Evolutionary conservation across 2,329 filamentous ascomycete species (phyloP), one percentile per base, ranked within the genome.

Genomic region (Emmonsiellopsis sp.): DNA sequence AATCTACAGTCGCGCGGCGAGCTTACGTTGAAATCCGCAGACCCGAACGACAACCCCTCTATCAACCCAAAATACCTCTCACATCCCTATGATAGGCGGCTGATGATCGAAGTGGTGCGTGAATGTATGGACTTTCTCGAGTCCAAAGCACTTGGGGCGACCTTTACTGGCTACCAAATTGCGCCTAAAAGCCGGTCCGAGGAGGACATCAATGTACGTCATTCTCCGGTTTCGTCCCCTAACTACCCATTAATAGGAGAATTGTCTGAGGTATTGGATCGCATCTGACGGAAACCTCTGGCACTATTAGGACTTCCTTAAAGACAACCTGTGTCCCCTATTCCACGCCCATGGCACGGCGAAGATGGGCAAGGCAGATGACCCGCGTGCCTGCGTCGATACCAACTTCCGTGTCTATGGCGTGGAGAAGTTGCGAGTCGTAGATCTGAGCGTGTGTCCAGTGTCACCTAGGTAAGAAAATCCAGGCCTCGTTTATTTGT

Each of bases 1-100:
- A 58, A 57, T 51, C 35, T 45, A 10, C 57, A 57, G 31, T 57
- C 57, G 7, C 47, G 40, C 11, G 57, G 57, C 2, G 38, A 53
- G 42, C 42, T 58, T 32, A 44, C 32, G 3, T 32, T 58, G 7
- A 30, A 41, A n/a, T 58, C 57, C 9, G 43, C 45, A 15, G 35
- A 58, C 40, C 45, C 55, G 3, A 41, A 15, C 3, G 53, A 52
- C 7, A n/a, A 26, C 11, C 55, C 55, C 10, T 6, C 41, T 13
- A 52, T 58, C 31, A 50, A 58, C 43, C 10, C 43, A 5, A 45
- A 41, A 2, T 55, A 42, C 51, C 34, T 58, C n/a, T 47, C 55
- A 3, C 57, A 58, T 37, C 55, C 57, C 8, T 58, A 44, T 47
- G 57, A 58, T 45, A 31, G 43, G 13, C 20, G 41, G 31, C 20